phyloP scores from a whole-genome alignment of 305 asterid species.

The Fraxinus ornus region DNA sequence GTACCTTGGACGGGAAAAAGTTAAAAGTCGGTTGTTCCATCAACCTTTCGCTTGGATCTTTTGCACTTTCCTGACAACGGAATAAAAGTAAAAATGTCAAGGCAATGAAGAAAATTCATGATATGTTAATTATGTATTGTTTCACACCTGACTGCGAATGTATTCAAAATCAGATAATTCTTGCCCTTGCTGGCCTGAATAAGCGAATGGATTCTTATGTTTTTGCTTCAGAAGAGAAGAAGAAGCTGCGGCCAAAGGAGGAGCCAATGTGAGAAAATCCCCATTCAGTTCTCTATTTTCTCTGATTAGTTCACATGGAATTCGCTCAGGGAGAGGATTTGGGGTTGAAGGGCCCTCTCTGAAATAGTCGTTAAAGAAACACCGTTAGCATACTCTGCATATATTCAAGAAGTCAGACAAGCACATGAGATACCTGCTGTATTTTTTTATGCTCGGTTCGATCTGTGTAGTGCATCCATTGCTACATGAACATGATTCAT shows the following conservation, averaged over 20 bases:
- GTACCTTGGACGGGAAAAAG: constrained; percentile 60
- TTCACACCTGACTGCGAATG: constrained; percentile 42
- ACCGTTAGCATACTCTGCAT: constrained; percentile 6
- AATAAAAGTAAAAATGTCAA: neutral
- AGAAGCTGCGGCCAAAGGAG: constrained; percentile 47
- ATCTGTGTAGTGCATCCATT: constrained; percentile 33
- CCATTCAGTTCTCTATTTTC: constrained; percentile 45
- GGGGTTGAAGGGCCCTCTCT: constrained; percentile 56
- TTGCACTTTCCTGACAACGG: constrained; percentile 38
- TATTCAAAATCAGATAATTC: constrained; percentile 30
- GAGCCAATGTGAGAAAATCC: constrained; percentile 73
- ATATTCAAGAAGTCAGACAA: constrained; percentile 12
- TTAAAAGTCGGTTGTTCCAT: constrained; percentile 33
- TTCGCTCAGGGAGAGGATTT: constrained; percentile 28
- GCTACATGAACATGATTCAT: constrained; percentile 47
- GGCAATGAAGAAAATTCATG: neutral
- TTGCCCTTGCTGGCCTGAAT: constrained; percentile 23
- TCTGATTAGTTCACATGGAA: constrained; percentile 19
- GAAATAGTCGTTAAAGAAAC: constrained; percentile 14
- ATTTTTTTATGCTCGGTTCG: constrained; percentile 36
- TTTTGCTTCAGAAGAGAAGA: constrained; percentile 30
- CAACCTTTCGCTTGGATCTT: constrained; percentile 28
- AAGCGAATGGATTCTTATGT: constrained; percentile 18
- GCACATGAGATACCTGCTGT: constrained; percentile 39
- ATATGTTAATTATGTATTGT: neutral